phyloP scores from a whole-genome alignment of 768 basidiomycete genomes.

The Daedaleopsis sinensis region DNA sequence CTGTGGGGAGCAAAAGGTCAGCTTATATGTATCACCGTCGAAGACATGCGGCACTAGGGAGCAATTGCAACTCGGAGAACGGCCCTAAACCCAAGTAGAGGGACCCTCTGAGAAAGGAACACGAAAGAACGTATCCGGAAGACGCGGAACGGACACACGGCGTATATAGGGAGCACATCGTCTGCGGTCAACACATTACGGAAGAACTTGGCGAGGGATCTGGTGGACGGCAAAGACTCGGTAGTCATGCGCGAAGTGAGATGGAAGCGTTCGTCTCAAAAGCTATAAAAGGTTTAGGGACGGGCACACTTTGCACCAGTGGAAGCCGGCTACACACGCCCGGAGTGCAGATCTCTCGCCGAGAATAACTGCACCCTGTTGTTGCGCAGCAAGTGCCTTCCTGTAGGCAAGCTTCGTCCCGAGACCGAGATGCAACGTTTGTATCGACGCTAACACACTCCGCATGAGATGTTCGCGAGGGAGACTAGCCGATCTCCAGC shows the following conservation, averaged over 20 bases:
- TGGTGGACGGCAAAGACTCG: neutral
- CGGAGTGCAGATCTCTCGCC: neutral
- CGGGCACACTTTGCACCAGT: neutral
- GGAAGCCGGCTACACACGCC: neutral
- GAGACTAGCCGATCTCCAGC: neutral
- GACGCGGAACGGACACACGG: neutral
- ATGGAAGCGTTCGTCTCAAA: neutral
- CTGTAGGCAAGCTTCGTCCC: neutral
- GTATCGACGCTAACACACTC: neutral
- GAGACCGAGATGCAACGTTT: neutral
- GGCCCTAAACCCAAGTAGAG: neutral
- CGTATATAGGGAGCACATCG: neutral
- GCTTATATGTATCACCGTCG: neutral
- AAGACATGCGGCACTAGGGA: neutral
- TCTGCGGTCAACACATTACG: neutral
- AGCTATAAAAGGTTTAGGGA: neutral
- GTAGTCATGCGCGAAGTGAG: neutral
- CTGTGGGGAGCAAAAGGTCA: conserved; percentile 36
- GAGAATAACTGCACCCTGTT: neutral
- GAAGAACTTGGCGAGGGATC: neutral
- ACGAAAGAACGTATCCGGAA: neutral
- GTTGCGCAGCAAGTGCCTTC: neutral
- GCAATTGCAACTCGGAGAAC: neutral
- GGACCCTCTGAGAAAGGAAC: neutral
- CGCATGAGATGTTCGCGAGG: neutral